These are phyloP conservation scores for Metrosideros polymorpha DNA, from an alignment of 441 rosid species.

Conservation along the genomic window DNA sequence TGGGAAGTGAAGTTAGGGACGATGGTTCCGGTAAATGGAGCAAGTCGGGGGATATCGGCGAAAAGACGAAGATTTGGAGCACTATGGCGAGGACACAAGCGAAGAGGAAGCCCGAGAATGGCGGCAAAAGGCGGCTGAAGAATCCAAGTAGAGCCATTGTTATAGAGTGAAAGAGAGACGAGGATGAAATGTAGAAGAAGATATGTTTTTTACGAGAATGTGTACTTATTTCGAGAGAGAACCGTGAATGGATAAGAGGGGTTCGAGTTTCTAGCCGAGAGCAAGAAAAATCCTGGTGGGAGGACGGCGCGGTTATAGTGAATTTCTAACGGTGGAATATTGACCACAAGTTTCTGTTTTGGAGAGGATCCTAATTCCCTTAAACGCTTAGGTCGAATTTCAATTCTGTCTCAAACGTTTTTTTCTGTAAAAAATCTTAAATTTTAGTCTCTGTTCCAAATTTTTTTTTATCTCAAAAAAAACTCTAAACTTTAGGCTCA, in stretches of 20 bases:
- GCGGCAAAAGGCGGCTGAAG: neutral
- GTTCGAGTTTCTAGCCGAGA: neutral
- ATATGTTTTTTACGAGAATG: neutral
- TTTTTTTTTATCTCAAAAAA: no score
- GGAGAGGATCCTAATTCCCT: no score
- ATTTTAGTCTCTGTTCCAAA: no score
- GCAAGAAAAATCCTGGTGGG: no score
- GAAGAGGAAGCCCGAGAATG: conserved; percentile 4
- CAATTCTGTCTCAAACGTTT: no score
- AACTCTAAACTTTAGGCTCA: no score
- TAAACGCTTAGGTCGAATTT: no score
- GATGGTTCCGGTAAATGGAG: conserved; percentile 21
- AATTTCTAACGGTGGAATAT: no score
- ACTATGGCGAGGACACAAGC: conserved; percentile 18
- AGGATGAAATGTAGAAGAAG: neutral
- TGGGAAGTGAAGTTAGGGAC: conserved; percentile 3
- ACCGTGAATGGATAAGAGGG: neutral
- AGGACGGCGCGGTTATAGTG: no score
- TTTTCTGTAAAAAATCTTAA: no score
- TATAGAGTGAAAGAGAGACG: neutral
- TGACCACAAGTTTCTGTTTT: no score
- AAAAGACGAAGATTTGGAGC: conserved; percentile 26
- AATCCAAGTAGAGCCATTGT: neutral
- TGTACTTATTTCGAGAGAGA: neutral
- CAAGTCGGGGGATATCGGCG: conserved; percentile 34